These are phyloP conservation scores for Monosporascus sp. DNA, from an alignment of 2,329 filamentous ascomycete genomes.

Conservation along the genomic window DNA sequence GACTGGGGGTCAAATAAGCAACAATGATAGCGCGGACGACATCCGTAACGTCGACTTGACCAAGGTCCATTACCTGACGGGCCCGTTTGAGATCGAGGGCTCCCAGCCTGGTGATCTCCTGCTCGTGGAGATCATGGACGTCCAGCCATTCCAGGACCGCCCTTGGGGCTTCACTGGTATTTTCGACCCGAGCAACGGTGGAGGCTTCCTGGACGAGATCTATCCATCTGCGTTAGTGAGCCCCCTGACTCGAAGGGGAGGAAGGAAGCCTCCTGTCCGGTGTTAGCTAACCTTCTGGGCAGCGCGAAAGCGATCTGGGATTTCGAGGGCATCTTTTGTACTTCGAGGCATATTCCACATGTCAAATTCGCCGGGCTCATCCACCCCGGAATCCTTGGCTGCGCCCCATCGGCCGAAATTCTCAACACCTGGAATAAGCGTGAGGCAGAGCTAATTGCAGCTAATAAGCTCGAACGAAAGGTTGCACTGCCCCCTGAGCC, in stretches of 20 bases:
- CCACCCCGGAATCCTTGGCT: slow-evolving; percentile 87
- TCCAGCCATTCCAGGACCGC: slow-evolving; percentile 78
- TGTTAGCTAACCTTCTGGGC: not conserved
- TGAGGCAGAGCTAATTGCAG: slow-evolving; percentile 72
- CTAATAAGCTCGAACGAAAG: slow-evolving; percentile 59
- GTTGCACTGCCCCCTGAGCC: slow-evolving; percentile 76
- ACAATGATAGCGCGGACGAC: slow-evolving; percentile 88
- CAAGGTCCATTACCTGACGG: slow-evolving; percentile 79
- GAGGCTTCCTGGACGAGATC: slow-evolving; percentile 81
- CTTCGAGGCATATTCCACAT: slow-evolving; percentile 78
- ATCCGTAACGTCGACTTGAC: slow-evolving; percentile 80
- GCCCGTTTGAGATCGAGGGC: slow-evolving; percentile 80
- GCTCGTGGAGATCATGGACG: slow-evolving; percentile 86
- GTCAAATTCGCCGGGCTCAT: slow-evolving; percentile 87
- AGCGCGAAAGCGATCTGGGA: slow-evolving; percentile 56
- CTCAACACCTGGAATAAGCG: slow-evolving; percentile 79
- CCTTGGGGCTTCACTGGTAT: slow-evolving; percentile 89
- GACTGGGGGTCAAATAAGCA: slow-evolving; percentile 77
- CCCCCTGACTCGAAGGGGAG: not conserved
- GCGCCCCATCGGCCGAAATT: slow-evolving; percentile 74
- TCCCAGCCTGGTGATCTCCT: slow-evolving; percentile 82
- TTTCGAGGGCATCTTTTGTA: slow-evolving; percentile 49
- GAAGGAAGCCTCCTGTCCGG: not conserved
- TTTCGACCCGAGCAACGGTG: slow-evolving; percentile 76
- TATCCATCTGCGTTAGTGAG: slow-evolving; percentile 70